phyloP scores from a whole-genome alignment of 2,329 filamentous ascomycete genomes.

The Fusarium dlaminii region DNA sequence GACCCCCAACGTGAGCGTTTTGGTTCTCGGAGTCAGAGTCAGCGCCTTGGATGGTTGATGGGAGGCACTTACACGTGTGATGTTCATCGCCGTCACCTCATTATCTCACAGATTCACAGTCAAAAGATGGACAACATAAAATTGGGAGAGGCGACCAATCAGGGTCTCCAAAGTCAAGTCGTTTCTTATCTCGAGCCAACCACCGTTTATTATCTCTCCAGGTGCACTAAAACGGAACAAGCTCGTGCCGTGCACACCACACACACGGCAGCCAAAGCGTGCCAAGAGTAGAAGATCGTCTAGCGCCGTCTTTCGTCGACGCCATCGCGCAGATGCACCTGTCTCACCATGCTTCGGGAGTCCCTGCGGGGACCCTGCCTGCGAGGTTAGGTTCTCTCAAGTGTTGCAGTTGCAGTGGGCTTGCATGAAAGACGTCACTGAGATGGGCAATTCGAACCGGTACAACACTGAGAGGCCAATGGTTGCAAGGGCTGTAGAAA shows the following conservation, averaged over 20 bases:
- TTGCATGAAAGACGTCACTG: slow-evolving; percentile 42
- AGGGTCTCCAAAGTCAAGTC: slow-evolving; percentile 31
- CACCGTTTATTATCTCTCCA: slow-evolving; percentile 37
- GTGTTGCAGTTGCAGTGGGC: slow-evolving; percentile 23
- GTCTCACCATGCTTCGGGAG: slow-evolving; percentile 43
- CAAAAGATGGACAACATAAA: slow-evolving; percentile 56
- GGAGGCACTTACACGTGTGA: slow-evolving; percentile 24
- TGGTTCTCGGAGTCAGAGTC: slow-evolving; percentile 1
- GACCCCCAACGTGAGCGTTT: slow-evolving; percentile 11
- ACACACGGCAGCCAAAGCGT: slow-evolving; percentile 31
- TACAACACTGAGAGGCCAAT: slow-evolving; percentile 8
- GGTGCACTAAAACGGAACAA: slow-evolving; percentile 41
- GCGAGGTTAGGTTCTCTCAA: slow-evolving; percentile 25
- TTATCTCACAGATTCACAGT: slow-evolving; percentile 42
- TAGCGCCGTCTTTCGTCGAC: slow-evolving; percentile 33
- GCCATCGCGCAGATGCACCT: slow-evolving; percentile 40
- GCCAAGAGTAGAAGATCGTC: slow-evolving; percentile 37
- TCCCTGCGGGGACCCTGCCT: slow-evolving; percentile 35
- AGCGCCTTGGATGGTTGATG: slow-evolving; percentile 15
- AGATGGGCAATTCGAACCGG: slow-evolving; percentile 39
- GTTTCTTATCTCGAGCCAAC: slow-evolving; percentile 57
- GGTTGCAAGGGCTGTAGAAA: slow-evolving; percentile 1
- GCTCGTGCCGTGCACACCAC: slow-evolving; percentile 37
- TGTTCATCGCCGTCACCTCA: slow-evolving; percentile 33
- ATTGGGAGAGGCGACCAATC: slow-evolving; percentile 51